phyloP scores from a whole-genome alignment of 108 stramenopile species.

The Fistulifera solaris region DNA sequence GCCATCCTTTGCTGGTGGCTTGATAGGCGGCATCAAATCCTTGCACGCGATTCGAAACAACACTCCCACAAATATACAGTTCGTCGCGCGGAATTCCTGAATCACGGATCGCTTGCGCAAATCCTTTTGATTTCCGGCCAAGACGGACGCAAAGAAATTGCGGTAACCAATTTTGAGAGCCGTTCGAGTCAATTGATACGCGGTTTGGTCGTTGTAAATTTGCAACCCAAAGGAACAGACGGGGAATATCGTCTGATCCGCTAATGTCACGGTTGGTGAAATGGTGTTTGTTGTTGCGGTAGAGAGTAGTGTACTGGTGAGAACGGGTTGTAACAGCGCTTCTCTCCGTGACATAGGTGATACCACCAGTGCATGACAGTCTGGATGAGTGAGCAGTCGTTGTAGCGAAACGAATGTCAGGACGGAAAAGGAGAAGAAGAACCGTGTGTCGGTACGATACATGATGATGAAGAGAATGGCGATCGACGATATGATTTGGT shows the following conservation, averaged over 20 bases:
- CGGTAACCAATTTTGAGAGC: constrained; percentile 67
- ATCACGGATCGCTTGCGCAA: constrained; percentile 56
- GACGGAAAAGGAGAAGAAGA: too few species aligned
- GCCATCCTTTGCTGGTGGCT: constrained; percentile 57
- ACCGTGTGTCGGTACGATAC: too few species aligned
- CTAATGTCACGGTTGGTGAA: constrained; percentile 18
- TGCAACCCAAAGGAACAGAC: constrained; percentile 65
- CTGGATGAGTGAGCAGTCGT: too few species aligned
- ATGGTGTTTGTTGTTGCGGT: constrained; percentile 1
- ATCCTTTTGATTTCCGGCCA: constrained; percentile 73
- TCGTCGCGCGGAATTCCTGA: constrained; percentile 55
- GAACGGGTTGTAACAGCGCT: too few species aligned
- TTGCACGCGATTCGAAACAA: constrained; percentile 56
- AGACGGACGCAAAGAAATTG: constrained; percentile 63
- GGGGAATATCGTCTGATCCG: constrained; percentile 41
- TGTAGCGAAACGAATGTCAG: too few species aligned
- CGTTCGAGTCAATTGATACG: constrained; percentile 56
- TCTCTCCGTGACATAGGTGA: too few species aligned
- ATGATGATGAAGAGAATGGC: too few species aligned
- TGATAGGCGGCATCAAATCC: constrained; percentile 45
- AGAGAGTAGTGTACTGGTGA: not conserved
- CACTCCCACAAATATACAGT: constrained; percentile 64
- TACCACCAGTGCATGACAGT: too few species aligned
- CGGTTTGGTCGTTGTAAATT: constrained; percentile 62
- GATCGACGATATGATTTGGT: too few species aligned